Evolutionary conservation across 176 grass and related monocot genomes (phyloP), one percentile per base, ranked within the genome.

Genomic region (Urochloa ruziziensis): DNA sequence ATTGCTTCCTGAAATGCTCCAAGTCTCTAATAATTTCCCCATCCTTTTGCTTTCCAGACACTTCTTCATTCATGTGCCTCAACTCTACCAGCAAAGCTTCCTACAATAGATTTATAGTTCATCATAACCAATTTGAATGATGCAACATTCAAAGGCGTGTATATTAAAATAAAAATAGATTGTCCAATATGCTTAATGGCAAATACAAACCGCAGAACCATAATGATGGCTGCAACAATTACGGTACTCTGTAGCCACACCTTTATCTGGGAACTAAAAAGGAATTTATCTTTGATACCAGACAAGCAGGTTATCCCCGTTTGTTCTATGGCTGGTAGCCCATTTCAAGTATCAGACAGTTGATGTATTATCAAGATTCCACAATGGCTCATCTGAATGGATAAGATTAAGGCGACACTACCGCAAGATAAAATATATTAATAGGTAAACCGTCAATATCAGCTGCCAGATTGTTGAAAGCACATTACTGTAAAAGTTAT

Each of bases 11-110:
- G 81, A 99, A 99, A 88, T 93, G 91, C 48, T 99, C 87, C 85
- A 93, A 77, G 67, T 98, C 96, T 85, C 79, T 89, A 69, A 96
- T 88, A 24, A 68, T 80, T 87, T 95, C 93, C 34, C 85, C 83
- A 47, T 92, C 93, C 85, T 92, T 92, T 63, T 96, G 93, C 51
- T 90, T 99, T 87, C 91, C 96, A 70, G 91, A 95, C 63, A 96
- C 89, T 82, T 98, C 93, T 83, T 96, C 96, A 36, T 99, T 99
- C 96, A 99, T 99, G 73, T 99, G 89, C 85, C 96, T 94, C 69
- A 99, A 77, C 70, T 99, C 96, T 69, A 92, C 94, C 53, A 99
- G 74, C 78, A 96, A 86, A 81, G 93, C 96, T 86, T 99, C 96
- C 93, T 97, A 68, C 36, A 88, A 58, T 73, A 86, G 32, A 75